A percentile compares a stretch with the other conserved stretches of the same genome.
phyloP scores from a whole-genome alignment of 495 filamentous ascomycete genomes.

The Cudoniella acicularis region DNA sequence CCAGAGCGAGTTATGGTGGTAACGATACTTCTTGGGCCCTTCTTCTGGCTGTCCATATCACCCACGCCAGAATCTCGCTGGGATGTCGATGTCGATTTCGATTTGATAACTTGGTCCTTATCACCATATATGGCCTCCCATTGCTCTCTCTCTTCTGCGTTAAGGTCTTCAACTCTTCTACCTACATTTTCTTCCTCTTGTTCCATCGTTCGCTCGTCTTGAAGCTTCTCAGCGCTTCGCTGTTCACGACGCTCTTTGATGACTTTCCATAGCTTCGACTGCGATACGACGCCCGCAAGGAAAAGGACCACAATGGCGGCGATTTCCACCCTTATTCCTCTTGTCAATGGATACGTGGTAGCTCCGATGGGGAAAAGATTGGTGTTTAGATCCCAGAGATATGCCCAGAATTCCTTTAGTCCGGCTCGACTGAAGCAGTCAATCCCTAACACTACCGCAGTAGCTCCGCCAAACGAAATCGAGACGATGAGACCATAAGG shows the following conservation, averaged over 20 bases:
- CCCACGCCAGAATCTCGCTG: slow-evolving; percentile 50
- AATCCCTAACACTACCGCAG: slow-evolving; percentile 73
- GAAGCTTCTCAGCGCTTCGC: slow-evolving; percentile 50
- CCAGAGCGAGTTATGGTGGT: slow-evolving; percentile 26
- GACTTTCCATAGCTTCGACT: slow-evolving; percentile 85
- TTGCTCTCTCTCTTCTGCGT: slow-evolving; percentile 59
- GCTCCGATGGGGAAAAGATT: slow-evolving; percentile 74
- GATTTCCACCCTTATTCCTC: slow-evolving; percentile 81
- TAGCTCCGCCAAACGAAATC: slow-evolving; percentile 79
- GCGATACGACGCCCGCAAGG: slow-evolving; percentile 73
- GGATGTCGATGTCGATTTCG: slow-evolving; percentile 10
- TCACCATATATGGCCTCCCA: slow-evolving; percentile 83
- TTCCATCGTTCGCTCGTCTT: slow-evolving; percentile 57
- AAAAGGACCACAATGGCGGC: slow-evolving; percentile 73
- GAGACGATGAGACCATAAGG: slow-evolving; percentile 70
- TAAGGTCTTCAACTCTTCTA: slow-evolving; percentile 62
- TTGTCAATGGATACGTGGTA: slow-evolving; percentile 79
- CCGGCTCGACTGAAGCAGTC: slow-evolving; percentile 90
- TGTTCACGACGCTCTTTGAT: slow-evolving; percentile 67
- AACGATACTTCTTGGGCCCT: slow-evolving; percentile 35
- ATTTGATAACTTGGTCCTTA: slow-evolving; percentile 30
- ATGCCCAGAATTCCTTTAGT: slow-evolving; percentile 93
- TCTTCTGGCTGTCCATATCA: slow-evolving; percentile 49
- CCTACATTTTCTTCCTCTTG: slow-evolving; percentile 68
- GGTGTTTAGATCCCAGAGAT: slow-evolving; percentile 82